Conservation (phyloP, 495 filamentous ascomycete species). For the Chaetomium cochliodes region DNA sequence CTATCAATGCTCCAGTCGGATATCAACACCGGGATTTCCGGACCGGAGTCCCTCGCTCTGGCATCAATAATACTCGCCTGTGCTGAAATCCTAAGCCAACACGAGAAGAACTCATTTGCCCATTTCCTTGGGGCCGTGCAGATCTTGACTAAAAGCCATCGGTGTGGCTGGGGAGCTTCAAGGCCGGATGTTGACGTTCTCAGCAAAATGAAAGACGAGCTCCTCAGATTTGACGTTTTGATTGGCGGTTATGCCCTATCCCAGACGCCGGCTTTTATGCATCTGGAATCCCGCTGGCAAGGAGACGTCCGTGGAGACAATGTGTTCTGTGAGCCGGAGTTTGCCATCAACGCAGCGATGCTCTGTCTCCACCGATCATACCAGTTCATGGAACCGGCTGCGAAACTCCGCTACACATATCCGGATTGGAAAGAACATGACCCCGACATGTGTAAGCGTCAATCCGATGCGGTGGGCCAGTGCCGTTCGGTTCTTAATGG, state of each 20-base stretch:
- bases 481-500: not conserved
- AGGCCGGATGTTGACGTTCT: not conserved
- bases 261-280: not conserved
- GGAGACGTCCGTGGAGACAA: not conserved
- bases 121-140: not conserved
- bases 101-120: not conserved
- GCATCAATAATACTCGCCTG: slow-evolving; percentile 5
- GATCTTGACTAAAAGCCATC: not conserved
- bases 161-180: too few species aligned
- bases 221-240: not conserved
- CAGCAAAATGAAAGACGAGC: not conserved
- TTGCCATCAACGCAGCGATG: slow-evolving; percentile 4
- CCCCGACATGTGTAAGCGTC: not conserved
- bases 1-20: not conserved
- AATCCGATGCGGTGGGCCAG: not conserved
- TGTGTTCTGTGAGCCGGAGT: not conserved
- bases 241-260: not conserved
- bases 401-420: not conserved
- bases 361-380: slow-evolving; percentile 6
- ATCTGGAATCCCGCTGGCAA: not conserved
- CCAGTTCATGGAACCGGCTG: slow-evolving; percentile 4
- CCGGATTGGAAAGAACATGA: not conserved
- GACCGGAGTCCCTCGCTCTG: slow-evolving; percentile 2
- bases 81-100: not conserved
- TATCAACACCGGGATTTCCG: not conserved